Base-by-base conservation (phyloP, 352 stramenopile genomes). In the Globisporangium splendens region DNA sequence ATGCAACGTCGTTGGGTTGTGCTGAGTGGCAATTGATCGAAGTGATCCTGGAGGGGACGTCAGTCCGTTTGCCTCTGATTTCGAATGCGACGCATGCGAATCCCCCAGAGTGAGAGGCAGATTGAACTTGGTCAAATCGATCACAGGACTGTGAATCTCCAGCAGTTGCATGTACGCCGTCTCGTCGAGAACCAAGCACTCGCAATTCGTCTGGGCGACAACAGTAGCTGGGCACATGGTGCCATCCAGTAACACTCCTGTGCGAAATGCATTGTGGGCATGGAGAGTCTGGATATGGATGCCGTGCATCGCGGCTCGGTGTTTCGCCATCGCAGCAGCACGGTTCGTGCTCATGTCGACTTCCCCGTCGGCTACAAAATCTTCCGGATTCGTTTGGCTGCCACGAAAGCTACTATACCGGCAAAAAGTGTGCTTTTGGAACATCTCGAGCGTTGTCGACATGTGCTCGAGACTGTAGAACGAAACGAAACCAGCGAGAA, bases 401-500 rank as follows among this genome's bases (percentile, higher is more conserved):
- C 60, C 59, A 22, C 47, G 54, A 53, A 82, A 82, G 2, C 64
- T 59, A 1, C 43, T 24, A 21, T 80, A 84, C 2, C 71, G 57
- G 46, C 79, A 89, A 46, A 89, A 87, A 3, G 74, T 51, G 59
- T 89, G 79, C 0, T 75, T 64, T 24, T 78, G 71, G 21, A 89
- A 82, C 79, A 89, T 87, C 18, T 87, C 79, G 22, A 77, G 46
- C 8, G 75, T 75, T n/a, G 65, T 63, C 2, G 68, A 64, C 65
- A 86, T 80, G 57, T 85, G 64, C 22, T 89, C 77, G n/a, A 83
- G 62, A 15, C 76, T 85, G 56, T 86, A 89, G 12, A 89, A 73
- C 8, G 72, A 75, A 17, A 86, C 17, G 28, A 86, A 87, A 1
- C 79, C 79, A 1, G 65, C 69, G 10, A 86, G 56, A n/a, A 87